Conservation (phyloP, 2,329 filamentous ascomycete genomes). For the Rosellinia necatrix region DNA sequence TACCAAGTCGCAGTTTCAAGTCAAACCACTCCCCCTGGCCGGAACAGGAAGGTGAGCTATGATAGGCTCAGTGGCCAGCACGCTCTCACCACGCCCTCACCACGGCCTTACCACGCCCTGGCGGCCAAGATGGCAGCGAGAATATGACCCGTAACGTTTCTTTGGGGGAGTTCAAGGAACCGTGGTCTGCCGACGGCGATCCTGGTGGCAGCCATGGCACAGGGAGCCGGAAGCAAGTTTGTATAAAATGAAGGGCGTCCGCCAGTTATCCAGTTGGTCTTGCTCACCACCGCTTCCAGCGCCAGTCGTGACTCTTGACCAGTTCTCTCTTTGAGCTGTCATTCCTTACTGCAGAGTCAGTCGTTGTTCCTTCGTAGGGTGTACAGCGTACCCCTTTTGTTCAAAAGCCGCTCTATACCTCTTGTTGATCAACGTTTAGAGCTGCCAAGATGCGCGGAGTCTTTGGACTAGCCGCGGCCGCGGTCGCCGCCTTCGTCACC, state of each 20-base stretch:
- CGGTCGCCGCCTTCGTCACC: conserved; percentile 32
- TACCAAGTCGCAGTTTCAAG: conserved; percentile 24
- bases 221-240: not conserved
- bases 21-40: conserved; percentile 21
- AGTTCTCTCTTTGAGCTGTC: conserved; percentile 37
- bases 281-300: conserved; percentile 17
- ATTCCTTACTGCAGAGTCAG: conserved; percentile 33
- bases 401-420: conserved; percentile 15
- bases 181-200: conserved; percentile 1
- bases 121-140: conserved; percentile 1
- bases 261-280: conserved; percentile 11
- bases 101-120: not conserved
- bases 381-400: conserved; percentile 31
- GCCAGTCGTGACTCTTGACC: conserved; percentile 19
- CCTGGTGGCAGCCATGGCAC: not conserved
- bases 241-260: conserved; percentile 18
- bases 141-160: conserved; percentile 27
- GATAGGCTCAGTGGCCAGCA: conserved; percentile 5
- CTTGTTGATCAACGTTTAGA: conserved; percentile 15
- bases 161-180: conserved; percentile 5
- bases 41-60: conserved; percentile 27
- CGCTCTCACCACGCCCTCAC: not conserved
- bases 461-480: conserved; percentile 35
- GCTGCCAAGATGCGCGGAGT: conserved; percentile 34
- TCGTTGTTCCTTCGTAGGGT: conserved; percentile 33